Conservation (phyloP, 2,329 filamentous ascomycete genomes). For the Colletotrichum liriopes region DNA sequence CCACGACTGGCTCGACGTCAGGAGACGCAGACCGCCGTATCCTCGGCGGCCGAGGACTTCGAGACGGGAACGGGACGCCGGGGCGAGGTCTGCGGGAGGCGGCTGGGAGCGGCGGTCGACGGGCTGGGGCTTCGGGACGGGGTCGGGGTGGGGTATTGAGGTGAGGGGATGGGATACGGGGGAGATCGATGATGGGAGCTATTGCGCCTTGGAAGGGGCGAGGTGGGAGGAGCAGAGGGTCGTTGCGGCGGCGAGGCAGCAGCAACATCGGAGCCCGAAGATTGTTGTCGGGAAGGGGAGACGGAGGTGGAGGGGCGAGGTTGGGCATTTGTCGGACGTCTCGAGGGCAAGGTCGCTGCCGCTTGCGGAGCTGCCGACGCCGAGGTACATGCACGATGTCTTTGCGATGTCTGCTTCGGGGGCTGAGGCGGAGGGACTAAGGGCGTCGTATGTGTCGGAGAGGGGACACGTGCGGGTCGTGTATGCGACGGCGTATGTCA, state of each 20-base stretch:
- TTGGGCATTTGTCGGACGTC: not conserved
- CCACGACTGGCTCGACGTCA: not conserved
- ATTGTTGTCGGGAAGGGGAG: not conserved
- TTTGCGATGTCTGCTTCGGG: not conserved
- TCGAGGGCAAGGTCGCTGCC: slow-evolving; percentile 5
- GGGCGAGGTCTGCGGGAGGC: not conserved
- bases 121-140: not conserved
- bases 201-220: slow-evolving; percentile 32
- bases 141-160: not conserved
- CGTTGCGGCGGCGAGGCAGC: not conserved
- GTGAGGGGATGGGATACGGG: slow-evolving; percentile 15
- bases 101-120: not conserved
- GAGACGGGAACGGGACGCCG: not conserved
- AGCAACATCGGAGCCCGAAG: not conserved
- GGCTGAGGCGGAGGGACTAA: not conserved
- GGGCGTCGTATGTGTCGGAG: not conserved
- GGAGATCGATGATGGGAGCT: slow-evolving; percentile 22
- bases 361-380: slow-evolving; percentile 11
- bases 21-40: slow-evolving; percentile 10
- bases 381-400: slow-evolving; percentile 1
- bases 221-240: slow-evolving; percentile 34
- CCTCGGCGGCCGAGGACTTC: slow-evolving; percentile 7
- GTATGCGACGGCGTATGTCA: slow-evolving; percentile 16
- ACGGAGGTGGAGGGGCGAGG: not conserved
- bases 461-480: slow-evolving; percentile 17